Base-by-base conservation (phyloP, 1,139 yeast genomes). In the Taiozyma sp. region DNA sequence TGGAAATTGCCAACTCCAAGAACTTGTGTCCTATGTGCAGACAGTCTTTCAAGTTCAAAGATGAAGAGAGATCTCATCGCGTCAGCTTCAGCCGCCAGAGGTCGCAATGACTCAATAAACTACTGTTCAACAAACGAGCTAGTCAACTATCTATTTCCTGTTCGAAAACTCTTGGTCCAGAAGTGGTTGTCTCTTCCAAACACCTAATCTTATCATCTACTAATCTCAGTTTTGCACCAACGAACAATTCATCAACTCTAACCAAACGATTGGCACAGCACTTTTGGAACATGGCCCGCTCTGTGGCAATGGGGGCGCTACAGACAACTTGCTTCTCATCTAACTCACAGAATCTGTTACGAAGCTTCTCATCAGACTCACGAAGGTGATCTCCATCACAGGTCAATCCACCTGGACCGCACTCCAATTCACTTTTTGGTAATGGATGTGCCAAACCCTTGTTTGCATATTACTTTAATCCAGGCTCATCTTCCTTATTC, bases 11-110 rank as follows among this genome's bases (percentile, higher is more conserved):
- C 41, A 74, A 84, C 0, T 83, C 95, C 21, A 80, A 80, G 63
- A 95, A 93, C 0, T 72, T 87, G 22, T 89, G 97, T 67, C 97
- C 97, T 2, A 89, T 89, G 97, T 90, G 97, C 64, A 75, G 97
- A 61, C 50, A 47, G 29, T 22, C 47, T 8, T 58, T 58, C 43
- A 47, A 50, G 45, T 50, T 49, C 42, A 43, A 47, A 29, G 55
- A 47, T 19, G 52, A 19, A 50, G 50, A 13, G 50, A 43, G 13
- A 45, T n/a, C 37, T 8, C 37, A 34, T 34, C n/a, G 19, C 37
- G 19, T 14, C 37, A n/a, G 8, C 8, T 11, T 7, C 30, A 28
- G 11, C 30, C 9, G 8, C 30, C 13, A 28, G 30, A 28, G 8
- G 30, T 28, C 30, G 30, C 30, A 28, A 28, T 28, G 30, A 28